phyloP scores from a whole-genome alignment of 208 protist species.

The Angomonas desouzai region DNA sequence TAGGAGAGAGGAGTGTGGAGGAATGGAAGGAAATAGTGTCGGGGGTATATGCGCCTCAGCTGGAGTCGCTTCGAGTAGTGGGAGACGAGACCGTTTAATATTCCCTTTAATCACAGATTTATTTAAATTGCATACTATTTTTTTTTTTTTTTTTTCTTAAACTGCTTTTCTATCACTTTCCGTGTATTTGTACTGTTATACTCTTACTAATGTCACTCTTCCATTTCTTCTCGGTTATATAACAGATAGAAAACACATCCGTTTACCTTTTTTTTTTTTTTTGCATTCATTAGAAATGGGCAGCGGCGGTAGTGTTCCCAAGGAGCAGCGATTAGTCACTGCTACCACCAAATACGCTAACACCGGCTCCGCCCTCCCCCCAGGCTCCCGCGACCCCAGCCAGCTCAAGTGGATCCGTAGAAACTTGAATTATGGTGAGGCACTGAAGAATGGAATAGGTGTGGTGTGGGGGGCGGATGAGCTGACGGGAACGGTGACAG shows the following conservation, averaged over 20 bases:
- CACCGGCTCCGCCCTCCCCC: neutral
- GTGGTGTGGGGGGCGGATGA: neutral
- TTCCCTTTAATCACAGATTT: neutral
- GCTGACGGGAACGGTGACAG: neutral
- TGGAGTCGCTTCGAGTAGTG: neutral
- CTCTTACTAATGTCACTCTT: too few species aligned
- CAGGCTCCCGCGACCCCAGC: neutral
- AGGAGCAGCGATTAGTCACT: neutral
- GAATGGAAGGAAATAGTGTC: neutral
- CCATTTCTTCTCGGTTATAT: too few species aligned
- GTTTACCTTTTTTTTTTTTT: too few species aligned
- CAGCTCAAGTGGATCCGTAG: neutral
- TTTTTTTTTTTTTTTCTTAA: constrained; percentile 6
- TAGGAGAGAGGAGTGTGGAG: neutral
- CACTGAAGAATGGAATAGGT: neutral
- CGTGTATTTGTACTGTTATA: too few species aligned
- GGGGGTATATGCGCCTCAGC: neutral
- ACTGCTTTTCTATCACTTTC: too few species aligned
- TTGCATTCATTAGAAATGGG: too few species aligned
- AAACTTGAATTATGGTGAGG: neutral
- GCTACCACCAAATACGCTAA: too few species aligned
- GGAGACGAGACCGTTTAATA: neutral
- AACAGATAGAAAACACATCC: too few species aligned
- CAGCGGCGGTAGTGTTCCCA: neutral
- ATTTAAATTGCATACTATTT: too few species aligned